These are phyloP conservation scores for Vitis hybrid DNA, from an alignment of 177 flowering plant species.

Conservation along the genomic window DNA sequence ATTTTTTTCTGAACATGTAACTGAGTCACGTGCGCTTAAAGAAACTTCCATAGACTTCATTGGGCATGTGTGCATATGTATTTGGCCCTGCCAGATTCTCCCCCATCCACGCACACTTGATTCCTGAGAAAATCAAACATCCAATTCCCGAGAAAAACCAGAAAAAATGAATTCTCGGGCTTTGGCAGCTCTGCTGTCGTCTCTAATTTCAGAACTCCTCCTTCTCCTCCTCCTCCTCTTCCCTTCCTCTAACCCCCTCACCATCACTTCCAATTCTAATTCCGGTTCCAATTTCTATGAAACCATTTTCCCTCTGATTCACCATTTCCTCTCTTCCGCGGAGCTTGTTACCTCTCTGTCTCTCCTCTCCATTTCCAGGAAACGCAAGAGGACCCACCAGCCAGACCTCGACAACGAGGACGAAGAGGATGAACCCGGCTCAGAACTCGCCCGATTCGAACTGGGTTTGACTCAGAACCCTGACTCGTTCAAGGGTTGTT, in stretches of 20 bases:
- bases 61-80: conserved; percentile 4
- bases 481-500: conserved; percentile 48
- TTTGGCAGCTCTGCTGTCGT: conserved; percentile 62
- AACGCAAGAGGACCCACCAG: conserved; percentile 39
- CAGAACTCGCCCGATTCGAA: conserved; percentile 15
- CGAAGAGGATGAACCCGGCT: neutral
- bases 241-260: conserved; percentile 25
- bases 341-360: conserved; percentile 38
- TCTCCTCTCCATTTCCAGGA: conserved; percentile 30
- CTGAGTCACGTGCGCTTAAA: conserved; percentile 10
- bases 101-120: conserved; percentile 1
- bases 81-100: conserved; percentile 10
- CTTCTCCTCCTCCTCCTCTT: conserved; percentile 38
- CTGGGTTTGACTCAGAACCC: conserved; percentile 29
- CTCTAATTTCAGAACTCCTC: conserved; percentile 53
- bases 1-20: neutral
- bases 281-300: conserved; percentile 5
- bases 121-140: conserved; percentile 19
- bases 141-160: conserved; percentile 16
- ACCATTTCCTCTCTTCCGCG: conserved; percentile 41
- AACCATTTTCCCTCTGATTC: conserved; percentile 30
- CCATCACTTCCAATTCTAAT: conserved; percentile 10
- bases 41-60: conserved; percentile 11
- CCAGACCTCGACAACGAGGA: conserved; percentile 23
- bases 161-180: conserved; percentile 42